phyloP scores from a whole-genome alignment of 306 rosid species.

The Pterocarpus santalinus region DNA sequence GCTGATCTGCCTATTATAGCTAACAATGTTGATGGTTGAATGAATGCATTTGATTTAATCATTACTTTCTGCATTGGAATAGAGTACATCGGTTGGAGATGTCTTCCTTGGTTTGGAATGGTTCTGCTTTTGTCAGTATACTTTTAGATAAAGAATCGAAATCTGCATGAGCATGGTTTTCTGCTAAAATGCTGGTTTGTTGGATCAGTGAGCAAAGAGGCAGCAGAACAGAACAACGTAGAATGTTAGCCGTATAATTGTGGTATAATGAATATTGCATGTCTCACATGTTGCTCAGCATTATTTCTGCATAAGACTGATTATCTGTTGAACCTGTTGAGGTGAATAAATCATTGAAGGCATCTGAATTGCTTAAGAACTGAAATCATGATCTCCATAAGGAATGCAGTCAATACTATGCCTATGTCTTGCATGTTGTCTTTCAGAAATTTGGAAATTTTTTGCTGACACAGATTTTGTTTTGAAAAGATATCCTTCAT shows the following conservation, averaged over 20 bases:
- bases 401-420: conserved; percentile 6
- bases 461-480: conserved; percentile 34
- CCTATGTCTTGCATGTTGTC: conserved; percentile 40
- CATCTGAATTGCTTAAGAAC: conserved; percentile 35
- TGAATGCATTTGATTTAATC: conserved; percentile 41
- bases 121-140: conserved; percentile 42
- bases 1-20: conserved; percentile 19
- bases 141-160: conserved; percentile 40
- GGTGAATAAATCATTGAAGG: conserved; percentile 43
- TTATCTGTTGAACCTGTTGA: conserved; percentile 34
- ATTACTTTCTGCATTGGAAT: conserved; percentile 41
- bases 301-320: conserved; percentile 43
- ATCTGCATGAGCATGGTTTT: conserved; percentile 40
- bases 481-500: conserved; percentile 38
- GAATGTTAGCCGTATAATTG: conserved; percentile 32
- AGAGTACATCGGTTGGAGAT: conserved; percentile 49
- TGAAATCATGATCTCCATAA: conserved; percentile 39
- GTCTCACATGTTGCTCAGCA: conserved; percentile 35
- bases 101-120: conserved; percentile 45
- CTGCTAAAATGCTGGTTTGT: conserved; percentile 40
- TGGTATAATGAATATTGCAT: conserved; percentile 13
- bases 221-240: conserved; percentile 31
- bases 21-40: conserved; percentile 35
- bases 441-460: conserved; percentile 44
- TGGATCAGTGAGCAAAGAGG: conserved; percentile 47